phyloP scores from a whole-genome alignment of 2,329 filamentous ascomycete genomes.

The Aspergillus uvarum region DNA sequence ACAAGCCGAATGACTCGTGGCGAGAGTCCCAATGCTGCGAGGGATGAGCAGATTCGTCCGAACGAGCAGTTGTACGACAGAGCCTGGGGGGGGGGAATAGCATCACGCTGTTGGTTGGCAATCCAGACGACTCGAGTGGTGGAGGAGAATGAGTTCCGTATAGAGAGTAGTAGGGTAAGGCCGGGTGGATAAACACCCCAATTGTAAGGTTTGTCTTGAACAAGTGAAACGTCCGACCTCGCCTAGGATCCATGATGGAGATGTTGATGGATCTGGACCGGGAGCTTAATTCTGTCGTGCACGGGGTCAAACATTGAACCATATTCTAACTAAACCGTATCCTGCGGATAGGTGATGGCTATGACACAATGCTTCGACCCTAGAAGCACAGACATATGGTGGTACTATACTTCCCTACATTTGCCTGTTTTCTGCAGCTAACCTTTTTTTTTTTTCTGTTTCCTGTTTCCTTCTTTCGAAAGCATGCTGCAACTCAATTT shows the following conservation, averaged over 20 bases:
- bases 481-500: background rate
- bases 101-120: background rate
- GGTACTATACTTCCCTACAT: background rate
- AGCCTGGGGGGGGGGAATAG: background rate
- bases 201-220: background rate
- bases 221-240: conserved; percentile 4
- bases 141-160: background rate
- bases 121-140: background rate
- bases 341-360: background rate
- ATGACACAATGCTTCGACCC: conserved; percentile 5
- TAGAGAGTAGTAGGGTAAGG: background rate
- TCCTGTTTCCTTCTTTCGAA: background rate
- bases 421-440: background rate
- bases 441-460: background rate
- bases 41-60: background rate
- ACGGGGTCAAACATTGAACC: conserved; percentile 5
- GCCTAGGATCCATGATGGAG: background rate
- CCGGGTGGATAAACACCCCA: background rate
- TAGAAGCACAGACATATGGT: background rate
- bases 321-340: background rate
- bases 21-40: background rate
- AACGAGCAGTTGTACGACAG: background rate
- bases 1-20: background rate
- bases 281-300: conserved; percentile 9
- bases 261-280: conserved; percentile 1